phyloP scores from a whole-genome alignment of 495 filamentous ascomycete species.

The Neurospora terricola region DNA sequence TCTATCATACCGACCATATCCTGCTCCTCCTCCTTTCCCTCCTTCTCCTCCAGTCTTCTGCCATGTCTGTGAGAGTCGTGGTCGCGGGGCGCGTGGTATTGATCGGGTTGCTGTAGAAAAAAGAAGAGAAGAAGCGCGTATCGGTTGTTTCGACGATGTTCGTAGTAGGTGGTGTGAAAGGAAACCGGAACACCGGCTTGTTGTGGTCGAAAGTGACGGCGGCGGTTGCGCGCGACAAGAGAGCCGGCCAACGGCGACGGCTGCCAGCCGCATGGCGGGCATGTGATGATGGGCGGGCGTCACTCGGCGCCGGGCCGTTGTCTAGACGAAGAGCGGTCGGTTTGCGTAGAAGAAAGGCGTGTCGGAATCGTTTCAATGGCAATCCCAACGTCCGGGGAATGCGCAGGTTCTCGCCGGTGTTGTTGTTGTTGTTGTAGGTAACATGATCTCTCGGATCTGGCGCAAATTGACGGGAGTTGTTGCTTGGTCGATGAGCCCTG shows the following conservation, averaged over 20 bases:
- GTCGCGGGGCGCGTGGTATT: neutral
- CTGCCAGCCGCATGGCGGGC: conserved; percentile 20
- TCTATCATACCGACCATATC: conserved; percentile 9
- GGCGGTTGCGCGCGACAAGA: conserved; percentile 11
- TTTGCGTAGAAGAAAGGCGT: neutral
- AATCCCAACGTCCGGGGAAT: neutral
- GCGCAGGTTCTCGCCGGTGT: neutral
- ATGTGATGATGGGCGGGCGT: neutral
- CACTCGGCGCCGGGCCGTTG: neutral
- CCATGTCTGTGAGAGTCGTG: neutral
- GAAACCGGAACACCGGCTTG: neutral
- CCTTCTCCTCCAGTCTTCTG: neutral
- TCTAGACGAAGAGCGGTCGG: neutral
- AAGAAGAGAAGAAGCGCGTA: neutral
- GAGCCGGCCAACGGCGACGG: conserved; percentile 18
- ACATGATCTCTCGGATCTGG: neutral
- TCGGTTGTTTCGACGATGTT: neutral
- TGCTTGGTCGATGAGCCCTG: neutral
- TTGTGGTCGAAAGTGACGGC: neutral
- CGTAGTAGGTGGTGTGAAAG: neutral
- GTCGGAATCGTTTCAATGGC: neutral
- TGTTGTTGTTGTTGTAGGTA: neutral
- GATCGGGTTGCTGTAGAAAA: neutral
- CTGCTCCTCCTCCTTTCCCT: neutral
- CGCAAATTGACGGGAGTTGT: neutral